Conservation (phyloP, 2,329 filamentous ascomycete genomes). For the Aspergillus ochraceus region DNA sequence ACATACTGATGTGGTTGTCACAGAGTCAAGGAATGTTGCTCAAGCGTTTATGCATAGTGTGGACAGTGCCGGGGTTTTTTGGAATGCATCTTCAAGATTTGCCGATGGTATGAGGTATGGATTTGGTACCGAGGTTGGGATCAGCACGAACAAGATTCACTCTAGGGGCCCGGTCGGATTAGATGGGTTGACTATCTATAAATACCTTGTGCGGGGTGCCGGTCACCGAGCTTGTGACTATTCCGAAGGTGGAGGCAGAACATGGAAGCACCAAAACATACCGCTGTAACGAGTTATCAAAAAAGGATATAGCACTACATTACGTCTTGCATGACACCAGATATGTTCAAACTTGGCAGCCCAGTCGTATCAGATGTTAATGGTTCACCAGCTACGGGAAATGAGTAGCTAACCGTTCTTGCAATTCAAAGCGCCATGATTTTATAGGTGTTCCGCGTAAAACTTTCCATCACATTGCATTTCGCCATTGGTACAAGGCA, state of each 20-base stretch:
- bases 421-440: background rate
- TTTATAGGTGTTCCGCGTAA: background rate
- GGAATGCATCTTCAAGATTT: slow-evolving; percentile 93
- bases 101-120: slow-evolving; percentile 96
- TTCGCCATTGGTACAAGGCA: slow-evolving; percentile 6
- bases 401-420: background rate
- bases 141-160: slow-evolving; percentile 98
- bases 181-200: slow-evolving; percentile 95
- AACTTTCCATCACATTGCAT: slow-evolving; percentile 4
- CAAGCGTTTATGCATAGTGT: slow-evolving; percentile 81
- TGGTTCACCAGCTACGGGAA: background rate
- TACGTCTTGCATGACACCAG: background rate
- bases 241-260: slow-evolving; percentile 51
- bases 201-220: slow-evolving; percentile 82
- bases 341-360: background rate
- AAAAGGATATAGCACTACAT: background rate
- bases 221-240: slow-evolving; percentile 83
- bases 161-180: slow-evolving; percentile 88
- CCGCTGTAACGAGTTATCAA: slow-evolving; percentile 16
- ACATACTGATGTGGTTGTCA: slow-evolving; percentile 92
- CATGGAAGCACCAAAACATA: slow-evolving; percentile 58
- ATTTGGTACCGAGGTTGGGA: slow-evolving; percentile 96
- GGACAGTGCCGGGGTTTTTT: slow-evolving; percentile 91
- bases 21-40: slow-evolving; percentile 64
- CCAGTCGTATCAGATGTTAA: background rate